A percentile compares a stretch with the other conserved stretches of the same genome.
Evolutionary conservation across 306 rosid species (phyloP).

Genomic region (Ceratonia siliqua): DNA sequence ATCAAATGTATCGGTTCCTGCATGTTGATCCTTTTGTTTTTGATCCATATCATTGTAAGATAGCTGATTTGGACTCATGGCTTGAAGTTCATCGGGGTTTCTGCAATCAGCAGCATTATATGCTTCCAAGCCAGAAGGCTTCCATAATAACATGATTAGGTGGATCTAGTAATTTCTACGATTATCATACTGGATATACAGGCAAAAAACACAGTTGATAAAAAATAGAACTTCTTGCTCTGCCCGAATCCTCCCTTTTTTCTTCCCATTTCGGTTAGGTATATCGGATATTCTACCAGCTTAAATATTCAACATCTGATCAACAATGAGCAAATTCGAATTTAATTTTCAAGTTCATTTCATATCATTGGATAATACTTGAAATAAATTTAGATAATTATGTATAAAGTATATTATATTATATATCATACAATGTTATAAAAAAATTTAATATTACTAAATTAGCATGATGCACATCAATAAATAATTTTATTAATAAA

Average conservation of each 20-base stretch:
- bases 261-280: no score
- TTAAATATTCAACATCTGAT: no score
- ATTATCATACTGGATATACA: background rate
- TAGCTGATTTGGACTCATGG: background rate
- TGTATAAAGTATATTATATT: no score
- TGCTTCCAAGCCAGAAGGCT: background rate
- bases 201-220: background rate
- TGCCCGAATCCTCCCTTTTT: background rate
- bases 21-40: background rate
- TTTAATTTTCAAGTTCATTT: no score
- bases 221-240: background rate
- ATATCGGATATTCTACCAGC: no score
- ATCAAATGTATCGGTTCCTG: slow-evolving; percentile 14
- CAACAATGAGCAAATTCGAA: no score
- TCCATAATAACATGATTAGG: background rate
- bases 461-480: no score
- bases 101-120: background rate
- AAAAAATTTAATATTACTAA: no score
- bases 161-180: background rate
- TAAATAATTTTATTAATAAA: no score
- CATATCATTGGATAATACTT: no score
- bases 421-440: no score
- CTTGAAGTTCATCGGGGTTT: background rate
- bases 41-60: background rate
- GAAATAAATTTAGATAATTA: no score